Evolutionary conservation across 2,329 filamentous ascomycete genomes (phyloP).

Genomic region (Tolypocladium nubicola): DNA sequence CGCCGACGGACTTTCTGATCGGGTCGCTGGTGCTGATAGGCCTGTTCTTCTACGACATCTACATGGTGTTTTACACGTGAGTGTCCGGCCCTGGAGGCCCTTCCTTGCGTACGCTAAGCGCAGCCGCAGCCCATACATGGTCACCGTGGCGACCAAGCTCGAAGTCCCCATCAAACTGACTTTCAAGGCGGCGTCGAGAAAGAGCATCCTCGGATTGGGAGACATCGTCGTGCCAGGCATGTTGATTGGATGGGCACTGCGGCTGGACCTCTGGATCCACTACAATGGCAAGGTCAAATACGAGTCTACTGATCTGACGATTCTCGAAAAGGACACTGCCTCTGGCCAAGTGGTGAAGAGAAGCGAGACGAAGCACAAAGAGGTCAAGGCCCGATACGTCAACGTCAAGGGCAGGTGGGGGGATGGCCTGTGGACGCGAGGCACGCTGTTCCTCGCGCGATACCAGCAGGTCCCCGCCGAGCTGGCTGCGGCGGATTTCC

Average conservation of each 20-base stretch:
- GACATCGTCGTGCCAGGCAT: conserved; percentile 91
- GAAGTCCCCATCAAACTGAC: conserved; percentile 91
- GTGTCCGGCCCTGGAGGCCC: conserved; percentile 14
- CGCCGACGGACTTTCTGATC: conserved; percentile 77
- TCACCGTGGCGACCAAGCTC: conserved; percentile 76
- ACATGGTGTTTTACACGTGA: conserved; percentile 79
- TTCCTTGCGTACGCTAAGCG: background rate
- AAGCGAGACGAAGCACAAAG: conserved; percentile 29
- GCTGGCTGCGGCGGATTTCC: conserved; percentile 44
- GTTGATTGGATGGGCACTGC: conserved; percentile 74
- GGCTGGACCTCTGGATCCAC: conserved; percentile 83
- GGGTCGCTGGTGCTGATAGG: conserved; percentile 67
- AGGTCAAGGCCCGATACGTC: conserved; percentile 41
- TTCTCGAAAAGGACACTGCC: conserved; percentile 19
- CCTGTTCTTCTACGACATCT: conserved; percentile 90
- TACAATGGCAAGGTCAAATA: conserved; percentile 59
- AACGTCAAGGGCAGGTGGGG: conserved; percentile 68
- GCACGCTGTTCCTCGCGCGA: conserved; percentile 12
- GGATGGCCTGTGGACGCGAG: conserved; percentile 65
- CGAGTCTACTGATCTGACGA: conserved; percentile 21
- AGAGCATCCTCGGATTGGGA: conserved; percentile 81
- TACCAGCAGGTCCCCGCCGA: conserved; percentile 15
- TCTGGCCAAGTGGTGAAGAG: conserved; percentile 23
- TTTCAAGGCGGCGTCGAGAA: conserved; percentile 56
- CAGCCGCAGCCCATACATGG: conserved; percentile 58